Percentiles rank a stretch among this genome's conserved stretches.
Evolutionary conservation across 805 yeast genomes (phyloP).

Genomic region (Lipomyces lipofer): DNA sequence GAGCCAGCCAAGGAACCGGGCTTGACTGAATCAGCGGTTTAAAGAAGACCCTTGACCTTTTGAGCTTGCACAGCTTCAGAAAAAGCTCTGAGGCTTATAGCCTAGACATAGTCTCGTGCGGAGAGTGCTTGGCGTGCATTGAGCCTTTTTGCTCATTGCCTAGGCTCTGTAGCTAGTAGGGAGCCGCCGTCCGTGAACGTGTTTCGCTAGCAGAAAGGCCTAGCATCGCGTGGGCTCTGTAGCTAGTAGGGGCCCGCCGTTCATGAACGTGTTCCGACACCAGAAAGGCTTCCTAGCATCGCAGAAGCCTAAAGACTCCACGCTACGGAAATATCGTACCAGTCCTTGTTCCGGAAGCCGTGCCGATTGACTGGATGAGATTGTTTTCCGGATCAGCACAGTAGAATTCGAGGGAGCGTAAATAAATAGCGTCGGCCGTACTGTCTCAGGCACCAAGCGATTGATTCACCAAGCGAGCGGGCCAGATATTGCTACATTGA

Average conservation of each 20-base stretch:
- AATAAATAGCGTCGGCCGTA: not conserved
- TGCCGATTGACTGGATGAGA: not conserved
- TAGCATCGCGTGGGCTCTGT: too few relatives aligned
- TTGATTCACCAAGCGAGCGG: not conserved
- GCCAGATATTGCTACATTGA: not conserved
- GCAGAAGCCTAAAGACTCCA: not conserved
- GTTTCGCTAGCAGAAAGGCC: too few relatives aligned
- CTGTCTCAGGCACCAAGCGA: not conserved
- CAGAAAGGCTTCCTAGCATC: not conserved
- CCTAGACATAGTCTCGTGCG: too few relatives aligned
- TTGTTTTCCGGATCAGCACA: not conserved
- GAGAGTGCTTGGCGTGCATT: too few relatives aligned
- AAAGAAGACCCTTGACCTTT: too few relatives aligned
- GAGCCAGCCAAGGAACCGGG: too few relatives aligned
- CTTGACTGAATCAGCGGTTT: too few relatives aligned
- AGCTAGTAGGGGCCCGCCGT: not conserved
- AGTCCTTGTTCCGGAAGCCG: not conserved
- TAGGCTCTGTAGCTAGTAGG: too few relatives aligned
- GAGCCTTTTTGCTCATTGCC: too few relatives aligned
- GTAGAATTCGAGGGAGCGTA: not conserved
- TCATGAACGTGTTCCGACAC: not conserved
- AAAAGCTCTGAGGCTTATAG: too few relatives aligned
- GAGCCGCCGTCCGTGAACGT: not conserved
- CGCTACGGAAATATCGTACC: not conserved
- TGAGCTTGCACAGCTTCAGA: too few relatives aligned